Conservation (phyloP, 2,329 filamentous ascomycete genomes). For the Pseudogymnoascus sp. region DNA sequence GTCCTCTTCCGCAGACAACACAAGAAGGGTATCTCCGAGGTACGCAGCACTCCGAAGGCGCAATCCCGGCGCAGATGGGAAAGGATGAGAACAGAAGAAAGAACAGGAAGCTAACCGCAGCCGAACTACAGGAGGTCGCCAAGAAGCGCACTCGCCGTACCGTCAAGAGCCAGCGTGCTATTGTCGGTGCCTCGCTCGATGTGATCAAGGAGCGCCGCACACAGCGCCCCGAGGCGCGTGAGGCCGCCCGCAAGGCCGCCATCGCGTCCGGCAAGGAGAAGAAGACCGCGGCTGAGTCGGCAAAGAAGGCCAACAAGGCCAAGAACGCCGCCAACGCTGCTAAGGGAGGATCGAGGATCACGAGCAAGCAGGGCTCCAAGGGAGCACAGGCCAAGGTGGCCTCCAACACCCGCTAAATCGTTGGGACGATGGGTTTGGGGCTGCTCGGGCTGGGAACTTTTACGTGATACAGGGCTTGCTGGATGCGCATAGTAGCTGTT, state of each 20-base stretch:
- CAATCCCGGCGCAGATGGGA: not conserved
- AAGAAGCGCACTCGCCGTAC: conserved; percentile 99
- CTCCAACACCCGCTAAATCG: conserved; percentile 73
- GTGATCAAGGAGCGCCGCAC: conserved; percentile 98
- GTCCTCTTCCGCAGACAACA: conserved; percentile 96
- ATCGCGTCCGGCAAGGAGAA: conserved; percentile 99
- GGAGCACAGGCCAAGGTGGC: conserved; percentile 79
- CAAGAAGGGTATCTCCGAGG: conserved; percentile 99
- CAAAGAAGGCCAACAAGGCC: conserved; percentile 99
- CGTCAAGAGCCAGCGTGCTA: conserved; percentile 97
- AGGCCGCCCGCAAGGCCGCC: conserved; percentile 79
- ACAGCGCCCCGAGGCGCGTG: conserved; percentile 91
- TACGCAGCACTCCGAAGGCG: conserved; percentile 44
- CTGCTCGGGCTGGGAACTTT: conserved; percentile 9
- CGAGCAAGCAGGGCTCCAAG: conserved; percentile 97
- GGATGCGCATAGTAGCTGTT: conserved; percentile 14
- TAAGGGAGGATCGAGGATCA: conserved; percentile 76
- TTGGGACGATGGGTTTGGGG: conserved; percentile 17
- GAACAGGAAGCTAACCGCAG: conserved; percentile 1
- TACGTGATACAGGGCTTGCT: conserved; percentile 10
- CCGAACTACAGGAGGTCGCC: conserved; percentile 75
- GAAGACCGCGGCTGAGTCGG: conserved; percentile 77
- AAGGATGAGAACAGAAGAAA: not conserved
- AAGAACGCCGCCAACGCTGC: conserved; percentile 70
- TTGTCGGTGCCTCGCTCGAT: conserved; percentile 98